phyloP scores from a whole-genome alignment of 345 rosid genomes.

The Crucihimalaya himalaica region DNA sequence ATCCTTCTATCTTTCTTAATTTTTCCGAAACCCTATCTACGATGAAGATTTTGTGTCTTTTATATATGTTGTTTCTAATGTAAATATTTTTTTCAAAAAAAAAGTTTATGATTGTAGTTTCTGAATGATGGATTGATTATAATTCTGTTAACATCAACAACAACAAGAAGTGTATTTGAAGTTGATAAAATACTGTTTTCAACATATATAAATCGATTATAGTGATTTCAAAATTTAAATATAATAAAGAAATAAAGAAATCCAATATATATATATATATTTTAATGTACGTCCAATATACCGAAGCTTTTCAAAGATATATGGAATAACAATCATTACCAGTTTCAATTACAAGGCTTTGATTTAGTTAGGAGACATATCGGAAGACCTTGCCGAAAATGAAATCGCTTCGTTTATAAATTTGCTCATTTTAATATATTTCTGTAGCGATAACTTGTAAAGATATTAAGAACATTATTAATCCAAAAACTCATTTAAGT shows the following conservation, averaged over 20 bases:
- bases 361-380: conserved; percentile 55
- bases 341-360: conserved; percentile 42
- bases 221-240: not conserved
- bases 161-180: not conserved
- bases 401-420: conserved; percentile 52
- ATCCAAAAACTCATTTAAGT: too few species aligned
- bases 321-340: conserved; percentile 38
- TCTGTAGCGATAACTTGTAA: conserved; percentile 43
- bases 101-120: too few species aligned
- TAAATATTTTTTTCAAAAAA: too few species aligned
- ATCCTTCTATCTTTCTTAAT: not conserved
- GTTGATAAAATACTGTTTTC: not conserved
- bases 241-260: not conserved
- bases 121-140: not conserved
- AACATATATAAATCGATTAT: not conserved
- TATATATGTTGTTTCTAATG: too few species aligned
- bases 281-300: conserved; percentile 17
- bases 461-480: too few species aligned
- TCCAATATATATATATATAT: too few species aligned
- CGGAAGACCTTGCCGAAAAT: conserved; percentile 46
- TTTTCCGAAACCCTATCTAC: not conserved
- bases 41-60: not conserved
- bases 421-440: conserved; percentile 10
- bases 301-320: not conserved
- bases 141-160: not conserved